Percentiles rank a stretch among this genome's conserved stretches.
phyloP scores from a whole-genome alignment of 257 asterid species.

The Leonotis leonurus region DNA sequence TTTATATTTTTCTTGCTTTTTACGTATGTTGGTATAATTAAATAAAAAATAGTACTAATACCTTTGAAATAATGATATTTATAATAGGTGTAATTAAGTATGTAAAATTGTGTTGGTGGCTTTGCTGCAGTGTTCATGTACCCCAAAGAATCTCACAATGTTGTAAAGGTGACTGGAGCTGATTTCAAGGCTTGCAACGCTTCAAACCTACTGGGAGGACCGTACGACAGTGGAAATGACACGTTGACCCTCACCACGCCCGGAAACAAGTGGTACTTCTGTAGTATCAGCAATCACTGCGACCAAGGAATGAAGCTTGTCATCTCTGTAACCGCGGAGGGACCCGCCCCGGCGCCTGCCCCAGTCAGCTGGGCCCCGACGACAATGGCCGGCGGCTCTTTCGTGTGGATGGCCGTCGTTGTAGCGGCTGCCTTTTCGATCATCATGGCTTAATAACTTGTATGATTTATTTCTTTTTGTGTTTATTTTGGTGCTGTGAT shows the following conservation, averaged over 20 bases:
- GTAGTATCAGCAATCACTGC: background rate
- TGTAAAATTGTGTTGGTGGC: background rate
- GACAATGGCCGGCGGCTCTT: background rate
- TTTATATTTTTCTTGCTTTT: background rate
- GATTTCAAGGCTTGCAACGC: background rate
- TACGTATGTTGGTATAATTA: no score
- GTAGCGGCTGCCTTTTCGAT: background rate
- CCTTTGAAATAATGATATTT: no score
- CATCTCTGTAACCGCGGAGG: background rate
- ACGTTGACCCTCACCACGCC: background rate
- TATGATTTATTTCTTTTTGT: no score
- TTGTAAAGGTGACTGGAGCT: background rate
- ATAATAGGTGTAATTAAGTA: no score
- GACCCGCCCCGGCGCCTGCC: background rate
- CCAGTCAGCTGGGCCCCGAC: background rate
- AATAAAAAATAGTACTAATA: background rate
- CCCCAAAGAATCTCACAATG: background rate
- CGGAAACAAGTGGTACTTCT: slow-evolving; percentile 1
- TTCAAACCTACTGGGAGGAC: background rate
- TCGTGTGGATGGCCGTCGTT: background rate
- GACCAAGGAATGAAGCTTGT: background rate
- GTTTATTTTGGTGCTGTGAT: no score
- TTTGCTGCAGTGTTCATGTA: background rate
- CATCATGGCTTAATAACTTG: background rate
- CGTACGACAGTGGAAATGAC: background rate